phyloP scores from a whole-genome alignment of 768 basidiomycete genomes.

The Pisolithus tinctorius region DNA sequence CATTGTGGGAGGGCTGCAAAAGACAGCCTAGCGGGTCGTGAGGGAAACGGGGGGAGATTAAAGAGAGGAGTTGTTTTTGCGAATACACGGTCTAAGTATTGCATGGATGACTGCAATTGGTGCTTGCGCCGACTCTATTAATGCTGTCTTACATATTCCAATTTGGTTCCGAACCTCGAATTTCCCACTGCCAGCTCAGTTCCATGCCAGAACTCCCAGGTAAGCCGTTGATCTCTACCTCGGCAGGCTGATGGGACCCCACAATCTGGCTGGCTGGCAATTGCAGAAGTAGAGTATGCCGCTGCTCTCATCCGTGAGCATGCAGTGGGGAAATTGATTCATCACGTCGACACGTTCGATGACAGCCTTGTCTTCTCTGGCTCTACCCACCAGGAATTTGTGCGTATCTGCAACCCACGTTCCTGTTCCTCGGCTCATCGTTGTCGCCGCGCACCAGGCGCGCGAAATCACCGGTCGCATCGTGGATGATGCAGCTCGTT shows the following conservation, averaged over 20 bases:
- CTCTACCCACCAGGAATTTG: slow-evolving; percentile 53
- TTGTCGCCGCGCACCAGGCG: slow-evolving; percentile 33
- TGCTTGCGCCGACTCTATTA: not conserved
- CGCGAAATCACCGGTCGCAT: slow-evolving; percentile 45
- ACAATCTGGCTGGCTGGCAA: not conserved
- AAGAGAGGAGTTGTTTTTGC: not conserved
- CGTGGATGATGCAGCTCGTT: slow-evolving; percentile 42
- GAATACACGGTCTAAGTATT: not conserved
- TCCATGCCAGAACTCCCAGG: slow-evolving; percentile 55
- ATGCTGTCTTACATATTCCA: not conserved
- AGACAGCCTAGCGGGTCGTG: not conserved
- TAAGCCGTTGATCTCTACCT: slow-evolving; percentile 10
- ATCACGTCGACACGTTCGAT: slow-evolving; percentile 48
- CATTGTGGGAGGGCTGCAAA: slow-evolving; percentile 5
- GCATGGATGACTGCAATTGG: not conserved
- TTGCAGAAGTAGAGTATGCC: slow-evolving; percentile 64
- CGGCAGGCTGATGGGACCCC: not conserved
- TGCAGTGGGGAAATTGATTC: slow-evolving; percentile 48
- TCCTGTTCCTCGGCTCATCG: slow-evolving; percentile 4
- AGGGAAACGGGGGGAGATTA: not conserved
- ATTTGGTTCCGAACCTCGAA: not conserved
- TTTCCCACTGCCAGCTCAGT: not conserved
- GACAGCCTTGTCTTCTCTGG: slow-evolving; percentile 62
- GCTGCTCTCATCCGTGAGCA: slow-evolving; percentile 45
- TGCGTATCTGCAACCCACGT: slow-evolving; percentile 27